Evolutionary conservation across 73 alveolate species (phyloP).

Genomic region (Paraurostyla sp.): DNA sequence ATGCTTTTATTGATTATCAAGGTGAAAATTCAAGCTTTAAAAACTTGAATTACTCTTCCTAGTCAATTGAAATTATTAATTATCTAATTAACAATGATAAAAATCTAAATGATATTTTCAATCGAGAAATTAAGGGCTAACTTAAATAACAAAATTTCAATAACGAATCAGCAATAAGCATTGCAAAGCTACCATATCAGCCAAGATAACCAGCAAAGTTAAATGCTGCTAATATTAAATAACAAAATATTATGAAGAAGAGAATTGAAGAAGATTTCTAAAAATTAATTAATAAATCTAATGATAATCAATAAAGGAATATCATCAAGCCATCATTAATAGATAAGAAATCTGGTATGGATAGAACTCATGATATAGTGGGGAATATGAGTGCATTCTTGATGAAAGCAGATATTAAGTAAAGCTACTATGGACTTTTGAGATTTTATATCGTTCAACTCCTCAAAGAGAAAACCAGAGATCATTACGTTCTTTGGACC

Average conservation of each 20-base stretch:
- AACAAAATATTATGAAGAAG: too few relatives aligned
- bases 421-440: neutral
- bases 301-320: neutral
- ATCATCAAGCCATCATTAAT: neutral
- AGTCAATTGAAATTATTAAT: neutral
- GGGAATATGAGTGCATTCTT: neutral
- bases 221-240: too few relatives aligned
- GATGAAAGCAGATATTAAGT: slow-evolving; percentile 19
- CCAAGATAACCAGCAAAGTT: too few relatives aligned
- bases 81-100: neutral
- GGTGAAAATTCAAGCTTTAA: neutral
- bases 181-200: too few relatives aligned
- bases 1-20: neutral
- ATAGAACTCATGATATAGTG: slow-evolving; percentile 15
- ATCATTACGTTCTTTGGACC: slow-evolving; percentile 42
- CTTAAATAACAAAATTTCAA: too few relatives aligned
- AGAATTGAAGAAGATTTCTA: slow-evolving; percentile 20
- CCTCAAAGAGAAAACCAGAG: slow-evolving; percentile 11
- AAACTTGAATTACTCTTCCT: neutral
- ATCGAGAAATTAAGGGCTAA: too few relatives aligned
- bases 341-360: slow-evolving; percentile 5
- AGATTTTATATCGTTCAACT: slow-evolving; percentile 41
- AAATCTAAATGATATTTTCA: neutral
- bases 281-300: neutral
- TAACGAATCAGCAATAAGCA: too few relatives aligned